These are phyloP conservation scores for Dioscorea cayenensis DNA, from an alignment of 116 monocot species.

Conservation along the genomic window DNA sequence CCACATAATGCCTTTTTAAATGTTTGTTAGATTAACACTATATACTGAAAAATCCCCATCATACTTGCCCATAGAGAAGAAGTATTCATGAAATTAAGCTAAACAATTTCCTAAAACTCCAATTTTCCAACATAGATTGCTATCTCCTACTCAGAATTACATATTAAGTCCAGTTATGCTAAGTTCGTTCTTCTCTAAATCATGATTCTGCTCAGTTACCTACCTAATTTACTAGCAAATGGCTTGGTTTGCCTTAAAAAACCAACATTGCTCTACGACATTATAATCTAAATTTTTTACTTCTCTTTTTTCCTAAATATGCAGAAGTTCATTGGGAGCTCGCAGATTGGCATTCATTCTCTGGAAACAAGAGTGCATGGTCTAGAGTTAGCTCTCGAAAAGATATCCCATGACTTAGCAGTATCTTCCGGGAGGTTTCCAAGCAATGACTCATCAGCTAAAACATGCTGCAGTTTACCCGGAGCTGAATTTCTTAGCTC, in stretches of 20 bases:
- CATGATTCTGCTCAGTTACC: no score
- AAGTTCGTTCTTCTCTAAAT: no score
- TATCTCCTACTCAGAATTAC: no score
- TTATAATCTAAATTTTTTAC: background rate
- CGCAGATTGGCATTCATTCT: conserved; percentile 74
- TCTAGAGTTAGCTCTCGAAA: conserved; percentile 67
- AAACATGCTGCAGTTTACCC: conserved; percentile 73
- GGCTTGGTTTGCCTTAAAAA: background rate
- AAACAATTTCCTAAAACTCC: no score
- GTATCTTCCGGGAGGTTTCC: conserved; percentile 38
- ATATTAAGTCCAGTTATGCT: no score
- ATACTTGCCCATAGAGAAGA: no score
- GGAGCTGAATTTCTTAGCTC: conserved; percentile 76
- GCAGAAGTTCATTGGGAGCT: conserved; percentile 86
- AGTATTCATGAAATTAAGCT: no score
- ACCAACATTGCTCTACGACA: background rate
- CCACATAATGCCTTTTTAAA: no score
- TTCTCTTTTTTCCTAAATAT: background rate
- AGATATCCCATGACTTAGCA: conserved; percentile 68
- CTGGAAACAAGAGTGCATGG: conserved; percentile 83
- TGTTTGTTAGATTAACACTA: no score
- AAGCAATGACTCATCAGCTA: conserved; percentile 18
- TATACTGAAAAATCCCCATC: no score
- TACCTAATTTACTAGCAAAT: background rate
- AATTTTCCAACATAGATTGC: no score